phyloP scores from a whole-genome alignment of 2,329 filamentous ascomycete species.

The Colletotrichum abscissum region DNA sequence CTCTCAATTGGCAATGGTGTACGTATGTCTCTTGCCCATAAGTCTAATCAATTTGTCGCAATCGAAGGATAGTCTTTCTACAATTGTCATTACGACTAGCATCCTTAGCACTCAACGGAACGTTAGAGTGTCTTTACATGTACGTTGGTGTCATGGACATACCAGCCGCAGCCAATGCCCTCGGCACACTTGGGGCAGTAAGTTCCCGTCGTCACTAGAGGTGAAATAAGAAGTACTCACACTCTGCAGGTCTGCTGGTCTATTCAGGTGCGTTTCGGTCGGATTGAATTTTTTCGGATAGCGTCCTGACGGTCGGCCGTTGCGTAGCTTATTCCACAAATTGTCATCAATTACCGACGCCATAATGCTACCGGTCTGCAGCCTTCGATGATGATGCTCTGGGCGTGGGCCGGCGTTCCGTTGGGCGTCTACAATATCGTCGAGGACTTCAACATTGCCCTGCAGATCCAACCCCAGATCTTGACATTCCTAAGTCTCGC shows the following conservation, averaged over 20 bases:
- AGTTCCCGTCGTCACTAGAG: conserved; percentile 29
- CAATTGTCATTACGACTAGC: too few relatives aligned
- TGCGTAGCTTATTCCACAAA: conserved; percentile 73
- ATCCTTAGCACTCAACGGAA: too few relatives aligned
- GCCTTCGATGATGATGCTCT: conserved; percentile 78
- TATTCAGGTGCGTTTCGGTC: conserved; percentile 59
- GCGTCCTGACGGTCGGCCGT: background rate
- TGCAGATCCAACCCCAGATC: conserved; percentile 56
- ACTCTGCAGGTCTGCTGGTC: conserved; percentile 69
- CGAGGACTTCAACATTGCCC: conserved; percentile 52
- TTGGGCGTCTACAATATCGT: conserved; percentile 65
- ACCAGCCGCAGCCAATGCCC: conserved; percentile 65
- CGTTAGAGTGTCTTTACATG: too few relatives aligned
- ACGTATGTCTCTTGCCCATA: too few relatives aligned
- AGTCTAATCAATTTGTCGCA: too few relatives aligned
- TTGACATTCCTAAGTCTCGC: conserved; percentile 53
- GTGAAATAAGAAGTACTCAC: conserved; percentile 22
- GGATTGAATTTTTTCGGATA: background rate
- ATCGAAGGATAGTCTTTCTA: too few relatives aligned
- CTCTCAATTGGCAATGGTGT: too few relatives aligned
- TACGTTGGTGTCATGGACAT: conserved; percentile 57
- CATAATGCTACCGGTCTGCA: conserved; percentile 75
- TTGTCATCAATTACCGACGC: conserved; percentile 73
- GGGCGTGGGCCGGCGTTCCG: conserved; percentile 75
- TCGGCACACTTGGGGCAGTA: conserved; percentile 70